Evolutionary conservation across 306 rosid genomes (phyloP).

Genomic region (Cicer chorassanicum): DNA sequence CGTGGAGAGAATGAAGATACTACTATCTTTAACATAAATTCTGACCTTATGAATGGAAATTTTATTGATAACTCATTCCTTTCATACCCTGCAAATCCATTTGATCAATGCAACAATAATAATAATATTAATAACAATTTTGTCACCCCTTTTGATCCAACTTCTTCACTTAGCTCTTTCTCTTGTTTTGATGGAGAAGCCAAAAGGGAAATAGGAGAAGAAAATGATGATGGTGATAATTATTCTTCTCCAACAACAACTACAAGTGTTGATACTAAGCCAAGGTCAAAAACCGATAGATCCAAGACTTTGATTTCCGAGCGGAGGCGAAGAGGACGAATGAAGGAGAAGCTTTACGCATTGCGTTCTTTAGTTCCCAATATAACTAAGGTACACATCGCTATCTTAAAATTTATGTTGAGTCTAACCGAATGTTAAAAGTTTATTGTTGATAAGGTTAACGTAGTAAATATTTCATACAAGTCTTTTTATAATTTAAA

Average conservation of each 20-base stretch:
- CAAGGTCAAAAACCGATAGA: constrained; percentile 57
- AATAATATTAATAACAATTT: not conserved
- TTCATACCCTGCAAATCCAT: constrained; percentile 26
- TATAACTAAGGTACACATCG: constrained; percentile 70
- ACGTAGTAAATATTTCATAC: no score
- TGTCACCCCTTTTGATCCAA: constrained; percentile 40
- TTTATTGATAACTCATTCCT: constrained; percentile 44
- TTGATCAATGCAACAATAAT: constrained; percentile 10
- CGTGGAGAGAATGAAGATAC: constrained; percentile 58
- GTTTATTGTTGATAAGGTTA: no score
- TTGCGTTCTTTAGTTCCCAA: constrained; percentile 85
- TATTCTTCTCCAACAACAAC: constrained; percentile 58
- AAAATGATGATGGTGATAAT: constrained; percentile 50
- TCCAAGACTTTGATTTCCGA: constrained; percentile 72
- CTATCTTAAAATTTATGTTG: not conserved
- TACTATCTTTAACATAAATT: constrained; percentile 44
- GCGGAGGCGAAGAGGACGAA: constrained; percentile 63
- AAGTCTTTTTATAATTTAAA: no score
- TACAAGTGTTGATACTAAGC: constrained; percentile 22
- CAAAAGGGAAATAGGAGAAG: constrained; percentile 33
- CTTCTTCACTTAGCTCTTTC: constrained; percentile 47
- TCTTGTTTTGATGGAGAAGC: constrained; percentile 55
- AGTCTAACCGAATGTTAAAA: not conserved
- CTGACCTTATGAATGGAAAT: constrained; percentile 48
- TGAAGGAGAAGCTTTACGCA: constrained; percentile 92